Evolutionary conservation across 2,329 filamentous ascomycete genomes (phyloP).

Genomic region (Fusarium sp.): DNA sequence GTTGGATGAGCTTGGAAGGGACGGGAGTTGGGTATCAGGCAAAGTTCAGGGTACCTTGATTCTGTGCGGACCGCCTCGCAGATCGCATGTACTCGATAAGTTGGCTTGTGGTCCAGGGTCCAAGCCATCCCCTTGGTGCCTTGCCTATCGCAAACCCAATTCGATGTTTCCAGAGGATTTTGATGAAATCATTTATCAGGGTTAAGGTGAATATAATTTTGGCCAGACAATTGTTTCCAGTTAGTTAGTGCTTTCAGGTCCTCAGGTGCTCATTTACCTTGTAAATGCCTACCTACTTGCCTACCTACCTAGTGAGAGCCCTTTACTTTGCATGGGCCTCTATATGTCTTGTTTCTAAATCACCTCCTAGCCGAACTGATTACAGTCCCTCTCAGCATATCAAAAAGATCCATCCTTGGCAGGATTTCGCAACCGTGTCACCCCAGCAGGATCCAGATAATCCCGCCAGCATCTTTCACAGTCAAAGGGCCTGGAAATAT

Average conservation of each 20-base stretch:
- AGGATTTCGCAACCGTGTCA: slow-evolving; percentile 21
- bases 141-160: slow-evolving; percentile 34
- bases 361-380: slow-evolving; percentile 21
- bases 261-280: slow-evolving; percentile 2
- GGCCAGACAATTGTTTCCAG: neutral
- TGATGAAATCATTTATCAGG: neutral
- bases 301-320: slow-evolving; percentile 4
- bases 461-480: slow-evolving; percentile 15
- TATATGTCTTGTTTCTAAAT: slow-evolving; percentile 22
- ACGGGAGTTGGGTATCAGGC: slow-evolving; percentile 32
- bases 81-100: slow-evolving; percentile 23
- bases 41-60: slow-evolving; percentile 21
- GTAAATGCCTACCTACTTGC: too few species aligned
- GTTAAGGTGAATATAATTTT: neutral
- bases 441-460: slow-evolving; percentile 21
- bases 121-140: slow-evolving; percentile 26
- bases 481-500: slow-evolving; percentile 8
- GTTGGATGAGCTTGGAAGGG: slow-evolving; percentile 30
- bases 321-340: slow-evolving; percentile 25
- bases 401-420: neutral
- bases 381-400: slow-evolving; percentile 2
- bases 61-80: slow-evolving; percentile 17
- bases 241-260: slow-evolving; percentile 1
- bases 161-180: slow-evolving; percentile 7
- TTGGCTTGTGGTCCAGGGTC: slow-evolving; percentile 28